A percentile compares a stretch with the other conserved stretches of the same genome.
These are phyloP conservation scores for Dothistroma pini DNA, from an alignment of 2,329 filamentous ascomycete species.

Conservation along the genomic window DNA sequence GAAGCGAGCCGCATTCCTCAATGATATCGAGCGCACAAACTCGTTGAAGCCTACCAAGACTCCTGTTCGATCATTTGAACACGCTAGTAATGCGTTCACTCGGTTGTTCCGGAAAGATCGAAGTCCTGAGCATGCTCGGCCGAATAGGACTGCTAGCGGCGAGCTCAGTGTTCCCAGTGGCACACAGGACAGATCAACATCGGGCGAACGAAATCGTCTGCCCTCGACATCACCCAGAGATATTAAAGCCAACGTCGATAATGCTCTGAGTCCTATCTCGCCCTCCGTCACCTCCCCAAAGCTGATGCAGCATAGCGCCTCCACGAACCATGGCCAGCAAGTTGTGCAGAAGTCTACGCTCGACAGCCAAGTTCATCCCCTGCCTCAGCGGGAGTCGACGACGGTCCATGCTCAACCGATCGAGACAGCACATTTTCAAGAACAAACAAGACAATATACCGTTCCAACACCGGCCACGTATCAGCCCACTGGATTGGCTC, in stretches of 20 bases:
- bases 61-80: conserved; percentile 38
- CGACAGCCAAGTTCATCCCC: not conserved
- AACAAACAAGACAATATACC: not conserved
- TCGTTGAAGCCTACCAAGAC: conserved; percentile 31
- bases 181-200: conserved; percentile 1
- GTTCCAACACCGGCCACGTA: not conserved
- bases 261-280: conserved; percentile 6
- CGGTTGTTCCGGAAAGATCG: conserved; percentile 34
- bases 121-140: conserved; percentile 21
- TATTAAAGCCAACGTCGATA: conserved; percentile 4
- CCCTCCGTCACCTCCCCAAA: conserved; percentile 9
- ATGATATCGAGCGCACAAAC: conserved; percentile 28
- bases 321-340: not conserved
- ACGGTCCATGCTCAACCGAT: not conserved
- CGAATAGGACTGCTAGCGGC: conserved; percentile 14
- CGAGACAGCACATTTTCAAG: not conserved
- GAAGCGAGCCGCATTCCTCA: conserved; percentile 31
- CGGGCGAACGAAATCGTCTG: conserved; percentile 8
- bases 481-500: conserved; percentile 11
- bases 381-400: not conserved
- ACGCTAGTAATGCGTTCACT: conserved; percentile 38
- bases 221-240: conserved; percentile 13
- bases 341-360: not conserved
- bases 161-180: not conserved
- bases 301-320: not conserved